Evolutionary conservation across 148 eudicot genomes (phyloP), one percentile per base, ranked within the genome.

Genomic region (Rhododendron ferrugineum): DNA sequence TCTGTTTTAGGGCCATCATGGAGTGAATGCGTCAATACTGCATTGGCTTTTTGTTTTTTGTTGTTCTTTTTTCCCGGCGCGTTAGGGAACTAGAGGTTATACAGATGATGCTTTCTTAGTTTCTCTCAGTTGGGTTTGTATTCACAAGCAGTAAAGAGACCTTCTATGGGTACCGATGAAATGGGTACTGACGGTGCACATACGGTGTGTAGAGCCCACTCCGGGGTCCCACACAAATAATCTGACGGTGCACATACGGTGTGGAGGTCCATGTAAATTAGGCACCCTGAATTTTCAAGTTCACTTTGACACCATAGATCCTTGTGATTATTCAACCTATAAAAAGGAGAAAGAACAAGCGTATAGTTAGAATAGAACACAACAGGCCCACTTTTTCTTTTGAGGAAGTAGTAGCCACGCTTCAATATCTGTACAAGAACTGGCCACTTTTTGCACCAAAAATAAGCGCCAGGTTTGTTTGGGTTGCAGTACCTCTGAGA

Each of bases 351-450:
- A 52, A 75, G 37, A 62, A 2, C 7, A 60, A 15, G 44, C 28
- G 42, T 36, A 37, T n/a, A n/a, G 22, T 42, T 30, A 52, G 16
- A 58, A 58, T 62, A 70, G 22, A 42, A 76, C 79, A 44, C 47
- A 22, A 54, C 56, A 77, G 60, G 36, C 32, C 46, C 26, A 11
- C 36, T 42, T 34, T 18, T 62, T 26, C 49, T 58, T 37, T n/a
- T 2, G 82, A 85, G 54, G 56, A 60, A 78, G 86, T 85, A 42
- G 62, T 26, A 84, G 86, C 62, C 82, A 44, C 30, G 62, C 76
- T 77, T 76, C 58, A 40, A 84, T 75, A 40, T 78, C 82, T 84
- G 26, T 16, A 60, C 75, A 11, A 84, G 70, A 56, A 75, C 54
- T 56, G 32, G 74, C 62, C 81, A 84, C 62, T 84, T 52, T 70